Conservation (phyloP, 208 protist genomes). For the Acanthamoeba pearcei region DNA sequence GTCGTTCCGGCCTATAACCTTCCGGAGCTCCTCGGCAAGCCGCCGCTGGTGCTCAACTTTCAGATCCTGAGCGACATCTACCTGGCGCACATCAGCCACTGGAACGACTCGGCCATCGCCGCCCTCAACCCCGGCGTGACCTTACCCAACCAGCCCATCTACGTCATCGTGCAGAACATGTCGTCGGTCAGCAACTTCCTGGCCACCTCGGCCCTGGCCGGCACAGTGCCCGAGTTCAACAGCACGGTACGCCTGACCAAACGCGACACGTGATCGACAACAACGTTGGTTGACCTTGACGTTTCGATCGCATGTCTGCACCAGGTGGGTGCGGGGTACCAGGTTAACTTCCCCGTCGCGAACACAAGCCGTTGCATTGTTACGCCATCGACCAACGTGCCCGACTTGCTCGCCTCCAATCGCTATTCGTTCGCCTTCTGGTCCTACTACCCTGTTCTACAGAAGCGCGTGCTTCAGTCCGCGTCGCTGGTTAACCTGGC, state of each 20-base stretch:
- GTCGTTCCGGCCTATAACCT: background rate
- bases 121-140: background rate
- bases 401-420: background rate
- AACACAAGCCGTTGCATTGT: background rate
- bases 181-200: background rate
- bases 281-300: too few species aligned
- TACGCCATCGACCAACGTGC: background rate
- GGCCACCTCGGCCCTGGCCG: background rate
- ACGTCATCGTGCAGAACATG: background rate
- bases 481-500: background rate
- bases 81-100: background rate
- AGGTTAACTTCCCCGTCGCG: background rate
- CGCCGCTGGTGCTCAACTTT: background rate
- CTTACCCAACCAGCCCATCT: background rate
- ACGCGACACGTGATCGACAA: background rate
- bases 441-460: background rate
- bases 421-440: background rate
- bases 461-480: background rate
- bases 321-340: background rate
- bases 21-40: background rate
- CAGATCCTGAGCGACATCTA: background rate
- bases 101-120: slow-evolving; percentile 49
- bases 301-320: background rate
- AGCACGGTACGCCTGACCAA: background rate
- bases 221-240: background rate